phyloP scores from a whole-genome alignment of 208 protist genomes.

The Acanthamoeba lenticulata region DNA sequence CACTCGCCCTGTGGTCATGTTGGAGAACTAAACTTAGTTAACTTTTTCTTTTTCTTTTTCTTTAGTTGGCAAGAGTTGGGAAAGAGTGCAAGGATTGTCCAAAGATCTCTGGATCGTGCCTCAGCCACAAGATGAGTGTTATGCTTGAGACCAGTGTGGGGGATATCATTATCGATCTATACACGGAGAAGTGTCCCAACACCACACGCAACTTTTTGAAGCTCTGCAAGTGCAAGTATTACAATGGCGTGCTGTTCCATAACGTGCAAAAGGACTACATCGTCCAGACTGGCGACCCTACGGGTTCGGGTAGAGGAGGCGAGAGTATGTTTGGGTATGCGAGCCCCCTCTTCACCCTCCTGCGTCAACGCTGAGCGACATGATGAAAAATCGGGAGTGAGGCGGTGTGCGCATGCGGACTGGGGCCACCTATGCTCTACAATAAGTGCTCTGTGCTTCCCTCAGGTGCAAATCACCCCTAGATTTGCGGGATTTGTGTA shows the following conservation, averaged over 20 bases:
- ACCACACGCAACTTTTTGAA: conserved; percentile 93
- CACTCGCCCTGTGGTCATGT: not conserved
- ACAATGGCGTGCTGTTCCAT: conserved; percentile 92
- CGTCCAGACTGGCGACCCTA: conserved; percentile 90
- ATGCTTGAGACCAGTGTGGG: conserved; percentile 92
- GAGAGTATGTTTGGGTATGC: conserved; percentile 84
- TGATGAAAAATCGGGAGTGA: not conserved
- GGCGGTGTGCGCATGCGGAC: not conserved
- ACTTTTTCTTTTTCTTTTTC: not conserved
- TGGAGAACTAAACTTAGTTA: too few species aligned
- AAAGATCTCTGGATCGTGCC: too few species aligned
- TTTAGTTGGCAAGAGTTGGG: not conserved
- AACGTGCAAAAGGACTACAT: conserved; percentile 90
- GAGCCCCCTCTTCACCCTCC: not conserved
- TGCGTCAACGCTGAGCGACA: not conserved
- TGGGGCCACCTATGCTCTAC: not conserved
- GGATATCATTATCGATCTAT: conserved; percentile 92
- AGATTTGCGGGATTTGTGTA: not conserved
- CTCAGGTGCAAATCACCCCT: not conserved
- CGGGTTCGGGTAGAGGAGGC: conserved; percentile 86
- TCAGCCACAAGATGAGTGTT: conserved; percentile 88
- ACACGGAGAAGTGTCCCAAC: conserved; percentile 87
- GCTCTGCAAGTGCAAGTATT: conserved; percentile 96
- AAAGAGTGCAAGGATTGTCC: too few species aligned
- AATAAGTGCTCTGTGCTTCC: not conserved